Percentiles rank a stretch among this genome's conserved stretches.
phyloP scores from a whole-genome alignment of 129 eudicot genomes.

The Ambrosia trifida region DNA sequence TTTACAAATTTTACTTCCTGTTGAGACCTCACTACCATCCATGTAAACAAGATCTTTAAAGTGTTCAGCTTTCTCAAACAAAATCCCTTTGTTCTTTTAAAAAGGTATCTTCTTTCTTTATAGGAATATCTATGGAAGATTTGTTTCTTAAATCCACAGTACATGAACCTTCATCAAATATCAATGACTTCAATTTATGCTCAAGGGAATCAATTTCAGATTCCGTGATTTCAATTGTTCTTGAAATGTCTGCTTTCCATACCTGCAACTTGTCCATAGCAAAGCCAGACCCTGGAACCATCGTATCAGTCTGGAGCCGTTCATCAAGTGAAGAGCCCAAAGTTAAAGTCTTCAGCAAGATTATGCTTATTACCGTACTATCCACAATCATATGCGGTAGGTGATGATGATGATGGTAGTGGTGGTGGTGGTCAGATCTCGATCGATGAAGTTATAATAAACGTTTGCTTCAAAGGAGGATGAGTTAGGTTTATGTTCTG shows the following conservation, averaged over 20 bases:
- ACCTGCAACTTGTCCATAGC: constrained; percentile 64
- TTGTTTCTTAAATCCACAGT: constrained; percentile 39
- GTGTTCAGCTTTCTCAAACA: constrained; percentile 32
- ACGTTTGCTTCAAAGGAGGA: no score
- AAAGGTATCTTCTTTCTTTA: constrained; percentile 27
- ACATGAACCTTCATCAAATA: constrained; percentile 32
- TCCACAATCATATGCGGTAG: no score
- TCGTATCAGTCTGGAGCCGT: constrained; percentile 48
- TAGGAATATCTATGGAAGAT: constrained; percentile 35
- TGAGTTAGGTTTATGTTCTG: no score
- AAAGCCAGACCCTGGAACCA: constrained; percentile 44
- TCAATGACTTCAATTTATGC: constrained; percentile 61
- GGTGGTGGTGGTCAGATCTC: no score
- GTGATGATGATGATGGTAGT: no score
- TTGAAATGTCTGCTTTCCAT: constrained; percentile 71
- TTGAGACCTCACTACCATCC: constrained; percentile 27
- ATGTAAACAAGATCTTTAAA: constrained; percentile 25
- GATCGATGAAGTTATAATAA: no score
- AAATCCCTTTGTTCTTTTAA: constrained; percentile 31
- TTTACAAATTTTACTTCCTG: no score
- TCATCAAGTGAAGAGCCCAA: constrained; percentile 57
- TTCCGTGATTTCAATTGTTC: constrained; percentile 75
- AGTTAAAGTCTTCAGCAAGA: constrained; percentile 40
- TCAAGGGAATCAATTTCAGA: constrained; percentile 88
- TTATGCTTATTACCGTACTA: no score